Conservation (phyloP, 148 eudicot genomes). For the Pouteria glomerata region DNA sequence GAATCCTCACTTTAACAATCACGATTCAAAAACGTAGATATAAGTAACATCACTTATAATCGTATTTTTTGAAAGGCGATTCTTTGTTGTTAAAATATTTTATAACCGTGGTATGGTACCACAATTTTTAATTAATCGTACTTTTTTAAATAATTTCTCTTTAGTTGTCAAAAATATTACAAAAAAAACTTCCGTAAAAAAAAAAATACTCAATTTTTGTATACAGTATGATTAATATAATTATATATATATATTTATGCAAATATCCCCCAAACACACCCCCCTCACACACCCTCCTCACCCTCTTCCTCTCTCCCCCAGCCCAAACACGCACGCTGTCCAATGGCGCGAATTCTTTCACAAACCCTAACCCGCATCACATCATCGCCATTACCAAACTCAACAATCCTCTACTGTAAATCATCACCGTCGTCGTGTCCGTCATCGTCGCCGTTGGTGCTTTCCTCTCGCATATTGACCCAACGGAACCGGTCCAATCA, state of each 20-base stretch:
- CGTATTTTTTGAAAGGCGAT: too few species aligned
- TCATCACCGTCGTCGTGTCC: neutral
- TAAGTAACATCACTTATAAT: too few species aligned
- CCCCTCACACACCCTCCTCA: neutral
- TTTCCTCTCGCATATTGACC: slow-evolving; percentile 11
- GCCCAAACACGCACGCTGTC: too few species aligned
- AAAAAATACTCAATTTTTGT: neutral
- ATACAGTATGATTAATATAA: neutral
- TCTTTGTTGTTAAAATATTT: too few species aligned
- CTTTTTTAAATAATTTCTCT: too few species aligned
- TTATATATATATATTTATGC: neutral
- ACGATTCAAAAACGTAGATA: too few species aligned
- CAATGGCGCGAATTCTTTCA: slow-evolving; percentile 45
- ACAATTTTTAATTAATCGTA: too few species aligned
- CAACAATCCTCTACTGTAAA: neutral
- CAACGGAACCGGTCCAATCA: slow-evolving; percentile 27
- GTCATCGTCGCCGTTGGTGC: neutral
- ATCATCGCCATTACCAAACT: slow-evolving; percentile 8
- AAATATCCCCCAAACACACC: too few species aligned
- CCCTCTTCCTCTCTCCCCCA: neutral
- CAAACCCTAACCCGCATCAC: slow-evolving; percentile 33
- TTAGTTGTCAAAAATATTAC: too few species aligned
- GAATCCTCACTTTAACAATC: too few species aligned
- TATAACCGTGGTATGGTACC: too few species aligned
- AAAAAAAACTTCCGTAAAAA: too few species aligned